Evolutionary conservation across 2,329 filamentous ascomycete species (phyloP).

Genomic region (Fusarium tjaetaba): DNA sequence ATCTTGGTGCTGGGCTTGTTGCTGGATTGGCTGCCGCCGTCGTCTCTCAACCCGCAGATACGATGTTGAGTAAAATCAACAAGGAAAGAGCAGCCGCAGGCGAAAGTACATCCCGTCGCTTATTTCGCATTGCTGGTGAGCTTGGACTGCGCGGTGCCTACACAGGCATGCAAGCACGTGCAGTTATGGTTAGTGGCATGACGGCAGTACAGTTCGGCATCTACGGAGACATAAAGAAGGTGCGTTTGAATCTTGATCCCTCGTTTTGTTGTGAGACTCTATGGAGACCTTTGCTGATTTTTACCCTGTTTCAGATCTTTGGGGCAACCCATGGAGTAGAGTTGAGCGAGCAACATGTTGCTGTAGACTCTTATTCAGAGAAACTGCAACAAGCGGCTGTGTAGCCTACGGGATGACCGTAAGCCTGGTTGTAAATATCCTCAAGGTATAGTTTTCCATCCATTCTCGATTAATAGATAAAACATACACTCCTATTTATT

Average conservation of each 20-base stretch:
- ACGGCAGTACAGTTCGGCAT: background rate
- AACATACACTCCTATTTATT: no score
- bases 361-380: background rate
- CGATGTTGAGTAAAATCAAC: background rate
- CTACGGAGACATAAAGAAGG: background rate
- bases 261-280: accelerated
- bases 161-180: background rate
- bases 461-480: background rate
- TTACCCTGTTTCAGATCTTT: background rate
- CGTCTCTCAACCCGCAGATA: background rate
- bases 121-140: background rate
- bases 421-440: accelerated
- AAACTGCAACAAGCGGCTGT: background rate
- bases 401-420: background rate
- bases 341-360: background rate
- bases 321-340: background rate
- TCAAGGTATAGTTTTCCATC: background rate
- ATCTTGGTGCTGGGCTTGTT: background rate
- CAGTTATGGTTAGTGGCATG: background rate
- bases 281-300: background rate
- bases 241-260: background rate
- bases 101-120: background rate
- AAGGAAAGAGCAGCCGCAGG: background rate
- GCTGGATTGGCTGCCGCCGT: background rate
- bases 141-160: background rate